phyloP scores from a whole-genome alignment of 2,329 filamentous ascomycete species.

The Amylocarpus encephaloides region DNA sequence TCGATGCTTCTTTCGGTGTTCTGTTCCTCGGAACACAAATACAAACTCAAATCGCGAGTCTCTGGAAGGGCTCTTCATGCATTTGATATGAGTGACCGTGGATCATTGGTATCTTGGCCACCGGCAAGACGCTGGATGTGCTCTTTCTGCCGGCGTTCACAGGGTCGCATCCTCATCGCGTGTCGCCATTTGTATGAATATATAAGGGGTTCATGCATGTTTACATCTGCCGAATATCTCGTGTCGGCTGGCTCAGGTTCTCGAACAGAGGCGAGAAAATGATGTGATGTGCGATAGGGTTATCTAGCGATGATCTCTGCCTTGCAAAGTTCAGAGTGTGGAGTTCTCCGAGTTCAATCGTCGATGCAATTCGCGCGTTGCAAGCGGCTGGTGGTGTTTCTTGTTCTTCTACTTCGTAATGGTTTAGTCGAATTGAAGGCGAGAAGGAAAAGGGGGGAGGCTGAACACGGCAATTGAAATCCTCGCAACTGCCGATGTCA shows the following conservation, averaged over 20 bases:
- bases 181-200: background rate
- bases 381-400: background rate
- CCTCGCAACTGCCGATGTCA: background rate
- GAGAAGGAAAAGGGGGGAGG: background rate
- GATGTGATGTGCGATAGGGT: background rate
- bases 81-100: background rate
- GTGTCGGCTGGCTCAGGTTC: background rate
- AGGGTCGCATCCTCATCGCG: background rate
- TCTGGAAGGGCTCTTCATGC: background rate
- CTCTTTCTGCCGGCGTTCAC: background rate
- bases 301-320: background rate
- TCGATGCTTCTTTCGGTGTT: too few species aligned
- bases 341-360: too few species aligned
- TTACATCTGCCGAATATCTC: background rate
- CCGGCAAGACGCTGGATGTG: background rate
- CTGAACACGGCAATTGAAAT: background rate
- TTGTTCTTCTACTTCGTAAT: background rate
- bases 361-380: too few species aligned
- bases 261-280: background rate
- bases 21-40: background rate
- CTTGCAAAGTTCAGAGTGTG: too few species aligned
- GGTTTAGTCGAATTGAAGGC: background rate
- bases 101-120: background rate
- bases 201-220: constrained; percentile 3
- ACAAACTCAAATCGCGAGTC: background rate